These are phyloP conservation scores for Ascosphaera apis DNA, from an alignment of 2,329 filamentous ascomycete genomes.

Conservation along the genomic window DNA sequence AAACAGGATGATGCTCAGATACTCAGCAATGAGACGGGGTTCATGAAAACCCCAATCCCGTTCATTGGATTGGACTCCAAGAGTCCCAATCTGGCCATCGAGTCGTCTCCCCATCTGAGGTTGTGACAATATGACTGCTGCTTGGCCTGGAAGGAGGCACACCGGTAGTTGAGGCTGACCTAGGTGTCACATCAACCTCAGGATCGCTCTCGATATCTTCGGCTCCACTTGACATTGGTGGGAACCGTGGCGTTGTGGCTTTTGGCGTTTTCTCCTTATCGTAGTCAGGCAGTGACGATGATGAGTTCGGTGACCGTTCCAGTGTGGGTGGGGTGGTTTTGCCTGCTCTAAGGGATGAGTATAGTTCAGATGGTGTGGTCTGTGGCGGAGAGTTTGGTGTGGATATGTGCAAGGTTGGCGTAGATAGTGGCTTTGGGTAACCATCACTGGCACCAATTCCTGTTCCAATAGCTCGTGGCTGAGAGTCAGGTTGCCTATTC, in stretches of 20 bases:
- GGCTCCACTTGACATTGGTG: background rate
- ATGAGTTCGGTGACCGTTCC: slow-evolving; percentile 51
- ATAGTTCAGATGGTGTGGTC: background rate
- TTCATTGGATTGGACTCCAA: background rate
- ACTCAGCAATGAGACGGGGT: too few species aligned
- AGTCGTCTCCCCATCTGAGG: background rate
- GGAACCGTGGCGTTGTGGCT: background rate
- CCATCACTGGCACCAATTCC: too few species aligned
- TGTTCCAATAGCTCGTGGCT: too few species aligned
- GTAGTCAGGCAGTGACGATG: slow-evolving; percentile 62
- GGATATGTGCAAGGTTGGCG: background rate
- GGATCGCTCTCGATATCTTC: background rate
- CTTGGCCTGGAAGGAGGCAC: background rate
- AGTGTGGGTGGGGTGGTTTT: slow-evolving; percentile 30
- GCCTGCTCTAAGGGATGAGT: background rate
- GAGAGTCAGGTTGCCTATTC: background rate
- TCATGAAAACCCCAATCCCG: too few species aligned
- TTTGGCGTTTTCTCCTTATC: slow-evolving; percentile 1
- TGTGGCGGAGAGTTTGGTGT: background rate
- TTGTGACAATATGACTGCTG: background rate
- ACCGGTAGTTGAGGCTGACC: background rate
- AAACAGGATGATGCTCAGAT: too few species aligned
- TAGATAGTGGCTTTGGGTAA: background rate
- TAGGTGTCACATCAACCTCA: background rate
- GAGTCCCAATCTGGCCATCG: background rate